Conservation (phyloP, 345 rosid genomes). For the Anastatica hierochuntica region DNA sequence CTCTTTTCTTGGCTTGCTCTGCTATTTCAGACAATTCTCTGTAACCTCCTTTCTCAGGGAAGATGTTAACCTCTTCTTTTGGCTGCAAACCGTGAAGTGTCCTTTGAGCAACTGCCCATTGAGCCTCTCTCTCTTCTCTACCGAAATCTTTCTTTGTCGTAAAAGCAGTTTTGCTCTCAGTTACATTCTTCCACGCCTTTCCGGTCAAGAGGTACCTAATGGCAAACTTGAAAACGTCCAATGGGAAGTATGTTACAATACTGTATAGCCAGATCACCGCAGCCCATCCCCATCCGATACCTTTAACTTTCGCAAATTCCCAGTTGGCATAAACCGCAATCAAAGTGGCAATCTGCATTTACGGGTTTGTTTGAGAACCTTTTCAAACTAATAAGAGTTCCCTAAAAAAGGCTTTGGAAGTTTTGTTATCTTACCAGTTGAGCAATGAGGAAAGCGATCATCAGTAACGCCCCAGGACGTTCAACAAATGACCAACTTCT, state of each 20-base stretch:
- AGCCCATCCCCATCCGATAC: constrained; percentile 98
- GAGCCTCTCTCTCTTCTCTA: constrained; percentile 86
- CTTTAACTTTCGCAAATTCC: constrained; percentile 67
- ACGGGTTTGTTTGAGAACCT: no score
- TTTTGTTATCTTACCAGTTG: constrained; percentile 51
- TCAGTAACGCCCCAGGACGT: constrained; percentile 68
- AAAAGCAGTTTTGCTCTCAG: constrained; percentile 87
- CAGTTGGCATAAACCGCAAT: constrained; percentile 87
- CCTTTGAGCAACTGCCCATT: constrained; percentile 83
- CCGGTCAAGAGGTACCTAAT: constrained; percentile 79
- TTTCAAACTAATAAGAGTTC: neutral
- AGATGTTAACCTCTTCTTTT: constrained; percentile 41
- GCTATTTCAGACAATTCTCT: constrained; percentile 92
- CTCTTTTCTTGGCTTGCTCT: constrained; percentile 93
- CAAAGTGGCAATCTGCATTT: constrained; percentile 67
- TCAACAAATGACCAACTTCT: constrained; percentile 83
- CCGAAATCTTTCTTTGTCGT: constrained; percentile 87
- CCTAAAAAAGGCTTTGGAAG: neutral
- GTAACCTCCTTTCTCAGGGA: constrained; percentile 56
- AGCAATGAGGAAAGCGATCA: constrained; percentile 61
- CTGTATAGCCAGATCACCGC: constrained; percentile 87
- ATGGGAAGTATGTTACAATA: constrained; percentile 59
- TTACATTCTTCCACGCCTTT: constrained; percentile 66
- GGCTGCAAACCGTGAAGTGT: constrained; percentile 81
- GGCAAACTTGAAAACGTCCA: constrained; percentile 64